Percentiles rank a stretch among this genome's conserved stretches.
These are phyloP conservation scores for Solidago caesia DNA, from an alignment of 129 eudicot genomes.

Conservation along the genomic window DNA sequence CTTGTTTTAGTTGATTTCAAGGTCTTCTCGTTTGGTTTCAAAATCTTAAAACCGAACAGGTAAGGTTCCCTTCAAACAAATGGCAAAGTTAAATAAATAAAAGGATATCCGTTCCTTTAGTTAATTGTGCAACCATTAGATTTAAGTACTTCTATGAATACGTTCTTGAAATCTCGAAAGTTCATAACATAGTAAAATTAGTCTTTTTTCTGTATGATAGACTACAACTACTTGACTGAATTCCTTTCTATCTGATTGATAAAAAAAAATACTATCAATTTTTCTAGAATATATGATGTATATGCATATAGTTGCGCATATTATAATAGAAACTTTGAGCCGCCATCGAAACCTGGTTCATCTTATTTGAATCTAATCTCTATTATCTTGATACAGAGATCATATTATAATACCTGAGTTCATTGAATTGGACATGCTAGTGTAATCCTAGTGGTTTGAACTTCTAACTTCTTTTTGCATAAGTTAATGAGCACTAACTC, in stretches of 20 bases:
- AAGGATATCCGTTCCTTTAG: neutral
- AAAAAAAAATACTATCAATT: neutral
- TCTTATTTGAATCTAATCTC: conserved; percentile 24
- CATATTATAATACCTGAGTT: conserved; percentile 5
- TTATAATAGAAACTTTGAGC: conserved; percentile 17
- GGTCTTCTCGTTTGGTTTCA: neutral
- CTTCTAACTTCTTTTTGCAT: conserved; percentile 17
- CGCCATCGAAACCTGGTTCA: conserved; percentile 20
- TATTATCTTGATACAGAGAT: conserved; percentile 10
- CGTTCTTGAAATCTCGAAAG: neutral
- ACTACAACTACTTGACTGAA: neutral
- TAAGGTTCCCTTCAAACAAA: neutral
- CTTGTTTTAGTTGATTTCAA: neutral
- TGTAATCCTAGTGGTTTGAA: conserved; percentile 37
- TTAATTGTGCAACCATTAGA: neutral
- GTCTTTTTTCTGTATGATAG: neutral
- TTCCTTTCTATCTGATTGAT: neutral
- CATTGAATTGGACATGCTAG: conserved; percentile 22
- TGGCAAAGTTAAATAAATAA: neutral
- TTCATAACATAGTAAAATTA: conserved; percentile 1
- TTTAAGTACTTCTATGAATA: neutral
- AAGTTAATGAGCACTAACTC: conserved; percentile 23
- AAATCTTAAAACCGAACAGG: neutral
- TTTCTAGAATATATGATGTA: neutral
- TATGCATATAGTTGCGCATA: neutral